Evolutionary conservation across 257 asterid species (phyloP), one percentile per base, ranked within the genome.

Genomic region (Ocimum tenuiflorum): DNA sequence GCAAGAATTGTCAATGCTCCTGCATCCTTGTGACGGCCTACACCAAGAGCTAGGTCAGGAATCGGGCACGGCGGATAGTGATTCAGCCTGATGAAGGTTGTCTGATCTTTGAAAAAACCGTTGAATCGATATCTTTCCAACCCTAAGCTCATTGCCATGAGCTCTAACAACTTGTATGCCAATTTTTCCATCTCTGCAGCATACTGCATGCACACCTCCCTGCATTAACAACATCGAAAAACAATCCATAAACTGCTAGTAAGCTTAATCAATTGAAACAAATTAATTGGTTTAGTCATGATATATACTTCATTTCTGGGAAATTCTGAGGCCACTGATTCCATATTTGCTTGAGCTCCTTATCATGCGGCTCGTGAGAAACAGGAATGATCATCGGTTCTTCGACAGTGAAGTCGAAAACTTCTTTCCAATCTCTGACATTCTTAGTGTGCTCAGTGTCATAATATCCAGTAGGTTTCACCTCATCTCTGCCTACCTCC

Each of bases 381-480:
- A 71, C 77, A 0, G 86, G 87, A 2, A 81, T 58, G 8, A 72
- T 0, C 19, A 69, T 64, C 18, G 85, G 85, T 38, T 75, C 75
- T 58, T 19, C 31, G 7, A 65, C 68, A 3, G 69, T 41, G 54
- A 81, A 79, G 69, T 84, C 91, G 15, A 84, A 84, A 23, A 84
- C 91, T 55, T 84, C 87, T 33, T 84, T 84, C 91, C 91, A 84
- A n/a, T 84, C 91, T 53, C 91, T 71, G 0, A 84, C 91, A 23
- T 82, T 84, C 71, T 84, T 84, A 0, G 91, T 84, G 9, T 73
- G 85, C 77, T 84, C 91, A 0, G 82, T 80, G 36, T 83, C 85
- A n/a, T 78, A 83, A 42, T 80, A 83, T 12, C 88, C 88, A 0
- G 35, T 1, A 0, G 88, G 88, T 18, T 80, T 80, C 39, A 35